Base-by-base conservation (phyloP, 495 filamentous ascomycete species). In the Parachaetomium inaequale region DNA sequence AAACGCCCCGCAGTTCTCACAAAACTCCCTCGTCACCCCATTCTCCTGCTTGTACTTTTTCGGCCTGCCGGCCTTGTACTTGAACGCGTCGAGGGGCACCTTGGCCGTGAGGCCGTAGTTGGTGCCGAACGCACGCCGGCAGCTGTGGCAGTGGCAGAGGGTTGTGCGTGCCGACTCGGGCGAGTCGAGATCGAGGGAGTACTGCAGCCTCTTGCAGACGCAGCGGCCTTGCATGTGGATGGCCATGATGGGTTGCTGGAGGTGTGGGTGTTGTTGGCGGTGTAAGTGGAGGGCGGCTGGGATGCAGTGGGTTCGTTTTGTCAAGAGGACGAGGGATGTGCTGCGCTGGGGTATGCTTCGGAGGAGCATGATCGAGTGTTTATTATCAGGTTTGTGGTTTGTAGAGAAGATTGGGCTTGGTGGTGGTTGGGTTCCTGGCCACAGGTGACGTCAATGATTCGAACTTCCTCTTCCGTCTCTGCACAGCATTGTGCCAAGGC, bases 41-140 rank as follows among this genome's bases (percentile, higher is more conserved):
- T 71, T 73, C 8, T 69, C 51, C 36, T 73, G 70, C 56, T 31
- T 66, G 63, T 64, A 53, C 58, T 45, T 63, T n/a, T 65, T 71
- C 0, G 68, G 64, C 19, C n/a, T 53, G 26, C 64, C 64, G 5
- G 28, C 49, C 11, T 67, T 55, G 47, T 72, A 70, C 36, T 53
- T 43, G 52, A 72, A 72, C 0, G 32, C 25, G 0, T 57, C 23
- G 4, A 64, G 31, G 12, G 64, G 57, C 7, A 88, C 76, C 67
- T 88, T 87, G n/a, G 83, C 77, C 0, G 86, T 87, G 11, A 88
- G 71, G 15, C 86, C 86, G 63, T 83, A 87, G 59, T 84, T 83
- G 21, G 80, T 78, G 26, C 86, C 85, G 58, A 87, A 88, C 23
- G 85, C 85, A 73, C 85, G 83, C 73, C 73, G 69, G 75, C 86